These are phyloP conservation scores for Alternaria triticina DNA, from an alignment of 2,329 filamentous ascomycete species.

Conservation along the genomic window DNA sequence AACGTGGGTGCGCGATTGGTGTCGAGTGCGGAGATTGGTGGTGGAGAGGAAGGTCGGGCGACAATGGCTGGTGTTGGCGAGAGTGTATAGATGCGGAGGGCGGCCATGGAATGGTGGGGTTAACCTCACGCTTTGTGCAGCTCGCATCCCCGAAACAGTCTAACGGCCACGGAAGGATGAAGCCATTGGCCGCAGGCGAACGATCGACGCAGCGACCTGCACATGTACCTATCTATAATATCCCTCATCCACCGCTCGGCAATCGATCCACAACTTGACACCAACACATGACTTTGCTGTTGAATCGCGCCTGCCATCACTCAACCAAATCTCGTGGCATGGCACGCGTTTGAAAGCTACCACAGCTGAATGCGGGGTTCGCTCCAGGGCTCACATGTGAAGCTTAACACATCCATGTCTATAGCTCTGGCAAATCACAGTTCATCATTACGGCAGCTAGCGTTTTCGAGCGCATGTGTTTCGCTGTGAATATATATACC, in stretches of 20 bases:
- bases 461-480: constrained; percentile 12
- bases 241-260: constrained; percentile 12
- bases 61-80: constrained; percentile 37
- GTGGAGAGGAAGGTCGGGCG: constrained; percentile 21
- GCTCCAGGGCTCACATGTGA: constrained; percentile 25
- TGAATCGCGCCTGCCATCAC: constrained; percentile 1
- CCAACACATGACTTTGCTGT: not conserved
- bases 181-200: constrained; percentile 29
- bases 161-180: constrained; percentile 16
- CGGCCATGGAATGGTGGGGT: constrained; percentile 48
- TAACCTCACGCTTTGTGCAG: constrained; percentile 37
- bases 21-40: constrained; percentile 5
- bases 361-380: constrained; percentile 31
- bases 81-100: constrained; percentile 22
- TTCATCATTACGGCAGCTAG: constrained; percentile 9
- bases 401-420: constrained; percentile 22
- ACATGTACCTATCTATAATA: constrained; percentile 15
- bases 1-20: constrained; percentile 16
- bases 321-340: constrained; percentile 3
- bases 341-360: not conserved
- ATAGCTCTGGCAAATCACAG: constrained; percentile 30
- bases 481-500: constrained; percentile 8
- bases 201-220: constrained; percentile 29
- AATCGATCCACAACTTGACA: not conserved
- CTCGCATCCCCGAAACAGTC: constrained; percentile 23